Conservation (phyloP, 2,329 filamentous ascomycete species). For the Neocatenulostroma microsporum region DNA sequence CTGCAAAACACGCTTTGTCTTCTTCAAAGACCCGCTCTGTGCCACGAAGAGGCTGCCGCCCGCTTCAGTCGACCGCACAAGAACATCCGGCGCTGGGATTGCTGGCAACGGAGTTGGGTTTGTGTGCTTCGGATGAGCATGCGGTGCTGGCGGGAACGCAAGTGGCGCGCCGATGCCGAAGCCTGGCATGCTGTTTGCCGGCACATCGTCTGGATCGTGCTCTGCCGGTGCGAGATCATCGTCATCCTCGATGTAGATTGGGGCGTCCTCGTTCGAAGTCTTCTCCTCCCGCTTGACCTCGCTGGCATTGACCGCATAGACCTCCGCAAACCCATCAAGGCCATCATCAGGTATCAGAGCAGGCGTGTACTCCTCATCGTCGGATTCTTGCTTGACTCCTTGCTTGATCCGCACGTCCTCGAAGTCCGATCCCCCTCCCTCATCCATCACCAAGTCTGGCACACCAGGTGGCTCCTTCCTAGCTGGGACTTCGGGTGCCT, state of each 20-base stretch:
- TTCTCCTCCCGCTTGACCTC: not conserved
- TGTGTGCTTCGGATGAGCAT: not conserved
- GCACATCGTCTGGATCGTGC: not conserved
- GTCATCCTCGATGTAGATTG: too few relatives aligned
- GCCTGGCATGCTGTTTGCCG: not conserved
- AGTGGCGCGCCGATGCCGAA: not conserved
- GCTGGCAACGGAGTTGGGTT: too few relatives aligned
- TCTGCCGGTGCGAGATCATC: not conserved
- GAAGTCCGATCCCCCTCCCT: too few relatives aligned
- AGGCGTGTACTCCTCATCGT: not conserved
- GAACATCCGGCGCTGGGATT: too few relatives aligned
- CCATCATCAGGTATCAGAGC: not conserved
- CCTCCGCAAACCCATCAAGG: not conserved
- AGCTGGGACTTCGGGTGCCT: too few relatives aligned
- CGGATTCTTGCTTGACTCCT: not conserved
- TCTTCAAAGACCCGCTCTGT: too few relatives aligned
- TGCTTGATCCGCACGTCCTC: constrained; percentile 1
- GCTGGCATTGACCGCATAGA: not conserved
- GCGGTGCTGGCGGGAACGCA: not conserved
- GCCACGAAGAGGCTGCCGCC: too few relatives aligned
- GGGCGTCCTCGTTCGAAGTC: not conserved
- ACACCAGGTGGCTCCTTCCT: too few relatives aligned
- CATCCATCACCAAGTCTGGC: too few relatives aligned
- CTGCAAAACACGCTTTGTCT: too few relatives aligned
- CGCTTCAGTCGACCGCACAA: too few relatives aligned